A percentile compares a stretch with the other conserved stretches of the same genome.
These are phyloP conservation scores for Ceratocystis albifundus DNA, from an alignment of 2,329 filamentous ascomycete species.

Conservation along the genomic window DNA sequence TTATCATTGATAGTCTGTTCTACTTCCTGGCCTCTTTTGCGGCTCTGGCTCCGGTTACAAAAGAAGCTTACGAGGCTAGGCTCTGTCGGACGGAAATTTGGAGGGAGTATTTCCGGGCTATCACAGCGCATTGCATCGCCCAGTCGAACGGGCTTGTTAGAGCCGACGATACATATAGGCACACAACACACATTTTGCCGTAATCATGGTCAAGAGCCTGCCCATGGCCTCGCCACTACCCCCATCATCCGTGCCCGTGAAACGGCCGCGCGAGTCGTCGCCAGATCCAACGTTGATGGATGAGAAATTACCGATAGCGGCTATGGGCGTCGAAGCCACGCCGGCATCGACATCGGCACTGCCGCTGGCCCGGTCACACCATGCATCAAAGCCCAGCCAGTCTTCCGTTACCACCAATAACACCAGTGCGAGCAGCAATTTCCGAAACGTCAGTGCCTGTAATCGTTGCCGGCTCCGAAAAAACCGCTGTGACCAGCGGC, in stretches of 20 bases:
- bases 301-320: background rate
- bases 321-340: background rate
- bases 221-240: background rate
- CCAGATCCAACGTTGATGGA: constrained; percentile 31
- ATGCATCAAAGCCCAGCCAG: background rate
- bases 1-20: background rate
- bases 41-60: too few species aligned
- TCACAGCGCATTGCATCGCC: background rate
- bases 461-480: constrained; percentile 86
- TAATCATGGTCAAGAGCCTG: background rate
- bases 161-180: constrained; percentile 28
- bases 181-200: background rate
- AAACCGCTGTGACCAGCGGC: constrained; percentile 86
- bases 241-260: constrained; percentile 36
- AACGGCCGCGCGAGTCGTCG: constrained; percentile 46
- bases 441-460: constrained; percentile 85
- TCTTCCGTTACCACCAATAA: constrained; percentile 32
- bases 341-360: background rate
- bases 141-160: background rate
- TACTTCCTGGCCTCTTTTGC: background rate
- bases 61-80: too few species aligned
- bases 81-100: too few species aligned
- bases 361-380: background rate
- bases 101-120: too few species aligned
- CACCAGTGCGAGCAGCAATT: constrained; percentile 51